These are phyloP conservation scores for Aspergillus candidus DNA, from an alignment of 2,329 filamentous ascomycete species.

Conservation along the genomic window DNA sequence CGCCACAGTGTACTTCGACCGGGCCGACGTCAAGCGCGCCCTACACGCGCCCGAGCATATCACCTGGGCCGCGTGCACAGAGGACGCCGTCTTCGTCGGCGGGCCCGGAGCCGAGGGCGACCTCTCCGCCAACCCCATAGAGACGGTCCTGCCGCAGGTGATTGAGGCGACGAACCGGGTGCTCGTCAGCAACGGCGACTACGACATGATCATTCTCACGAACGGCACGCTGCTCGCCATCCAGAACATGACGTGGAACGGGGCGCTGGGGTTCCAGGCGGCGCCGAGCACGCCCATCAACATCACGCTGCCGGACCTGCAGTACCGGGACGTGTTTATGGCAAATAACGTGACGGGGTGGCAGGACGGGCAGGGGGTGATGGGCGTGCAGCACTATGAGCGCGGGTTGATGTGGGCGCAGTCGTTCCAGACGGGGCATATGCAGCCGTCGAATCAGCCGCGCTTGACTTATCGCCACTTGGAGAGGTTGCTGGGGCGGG, in stretches of 20 bases:
- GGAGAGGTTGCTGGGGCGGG: slow-evolving; percentile 28
- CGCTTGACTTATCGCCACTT: slow-evolving; percentile 63
- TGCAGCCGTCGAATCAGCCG: slow-evolving; percentile 59
- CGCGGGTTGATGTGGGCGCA: slow-evolving; percentile 66
- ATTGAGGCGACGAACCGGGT: slow-evolving; percentile 59
- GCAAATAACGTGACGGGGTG: slow-evolving; percentile 60
- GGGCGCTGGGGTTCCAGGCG: slow-evolving; percentile 62
- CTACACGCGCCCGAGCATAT: slow-evolving; percentile 53
- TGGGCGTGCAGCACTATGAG: slow-evolving; percentile 68
- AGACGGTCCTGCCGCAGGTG: slow-evolving; percentile 42
- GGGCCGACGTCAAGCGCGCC: slow-evolving; percentile 61
- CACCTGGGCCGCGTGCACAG: slow-evolving; percentile 31
- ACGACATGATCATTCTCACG: slow-evolving; percentile 64
- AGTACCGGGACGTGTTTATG: slow-evolving; percentile 45
- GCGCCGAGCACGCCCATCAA: slow-evolving; percentile 51
- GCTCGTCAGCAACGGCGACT: slow-evolving; percentile 65
- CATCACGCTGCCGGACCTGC: slow-evolving; percentile 45
- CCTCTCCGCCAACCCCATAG: slow-evolving; percentile 47
- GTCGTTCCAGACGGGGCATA: slow-evolving; percentile 32
- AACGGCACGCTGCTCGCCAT: slow-evolving; percentile 68
- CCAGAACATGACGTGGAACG: slow-evolving; percentile 80
- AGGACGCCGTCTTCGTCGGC: slow-evolving; percentile 40
- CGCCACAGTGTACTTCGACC: slow-evolving; percentile 62
- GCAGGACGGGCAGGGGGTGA: slow-evolving; percentile 56
- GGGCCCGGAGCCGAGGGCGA: slow-evolving; percentile 30